Evolutionary conservation across 352 stramenopile species (phyloP), one percentile per base, ranked within the genome.

Genomic region (Pythium biforme): DNA sequence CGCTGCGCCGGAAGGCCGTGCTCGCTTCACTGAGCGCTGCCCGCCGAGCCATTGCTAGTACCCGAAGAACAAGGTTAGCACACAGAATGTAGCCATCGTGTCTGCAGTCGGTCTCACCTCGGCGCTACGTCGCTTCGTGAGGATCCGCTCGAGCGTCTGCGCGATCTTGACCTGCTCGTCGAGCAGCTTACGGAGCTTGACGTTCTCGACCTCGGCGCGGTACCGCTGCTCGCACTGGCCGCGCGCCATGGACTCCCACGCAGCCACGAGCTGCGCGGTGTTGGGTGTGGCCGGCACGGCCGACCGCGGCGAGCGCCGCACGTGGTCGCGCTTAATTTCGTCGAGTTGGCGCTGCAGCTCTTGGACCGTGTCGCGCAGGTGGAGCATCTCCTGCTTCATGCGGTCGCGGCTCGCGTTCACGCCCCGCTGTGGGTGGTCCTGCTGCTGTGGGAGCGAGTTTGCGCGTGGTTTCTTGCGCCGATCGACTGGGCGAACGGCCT

Each of bases 121-220:
- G 23, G 39, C n/a, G n/a, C 17, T 20, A 15, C 48, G 40, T 12
- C 57, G 57, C 27, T 65, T 65, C 49, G 40, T 62, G 4, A 70
- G 37, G 6, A 70, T 46, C 5, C 56, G 58, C 45, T 66, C 51
- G 27, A 70, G 57, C 29, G 49, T 65, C 22, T 65, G 49, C 1
- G 73, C 77, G 27, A 86, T 72, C 58, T 86, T 85, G 66, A 88
- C 70, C 41, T 90, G 80, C 10, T 75, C 76, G 43, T 88, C 80
- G 40, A 90, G 64, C 43, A 83, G 69, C 15, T 71, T 66, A 57
- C 81, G 80, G 1, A 89, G 67, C n/a, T 77, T 71, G 31, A 75
- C 70, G 48, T 90, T 90, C 71, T 90, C 80, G 17, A 77, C 55
- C 49, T 90, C 74, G 1, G 76, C 69, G 49, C 83, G 54, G 31